Evolutionary conservation across 345 rosid genomes (phyloP).

Genomic region (Eucalyptus erythrocorys): DNA sequence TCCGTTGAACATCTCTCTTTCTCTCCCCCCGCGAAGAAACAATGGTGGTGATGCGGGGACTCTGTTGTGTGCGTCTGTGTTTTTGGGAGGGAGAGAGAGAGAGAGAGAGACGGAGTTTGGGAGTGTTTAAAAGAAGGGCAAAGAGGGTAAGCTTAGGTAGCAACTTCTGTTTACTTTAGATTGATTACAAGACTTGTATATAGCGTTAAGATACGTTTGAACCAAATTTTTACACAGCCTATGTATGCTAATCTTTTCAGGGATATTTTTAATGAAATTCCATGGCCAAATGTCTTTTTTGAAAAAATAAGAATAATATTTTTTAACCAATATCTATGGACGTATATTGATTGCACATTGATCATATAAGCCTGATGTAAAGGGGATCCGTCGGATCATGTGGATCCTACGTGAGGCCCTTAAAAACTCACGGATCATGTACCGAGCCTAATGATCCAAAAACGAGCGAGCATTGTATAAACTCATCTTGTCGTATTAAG

Average conservation of each 20-base stretch:
- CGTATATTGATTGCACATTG: not conserved
- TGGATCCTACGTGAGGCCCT: fast-evolving
- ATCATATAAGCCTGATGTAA: not conserved
- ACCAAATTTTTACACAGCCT: not conserved
- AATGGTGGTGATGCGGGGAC: not conserved
- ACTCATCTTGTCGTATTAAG: not conserved
- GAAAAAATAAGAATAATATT: not conserved
- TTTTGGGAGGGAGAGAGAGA: not conserved
- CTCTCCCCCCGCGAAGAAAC: not conserved
- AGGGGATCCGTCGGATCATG: not conserved
- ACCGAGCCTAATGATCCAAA: not conserved
- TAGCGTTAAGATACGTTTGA: not conserved
- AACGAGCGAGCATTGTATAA: not conserved
- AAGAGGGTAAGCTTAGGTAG: not conserved
- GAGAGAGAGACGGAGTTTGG: not conserved
- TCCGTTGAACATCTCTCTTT: constrained; percentile 5
- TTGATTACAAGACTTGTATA: not conserved
- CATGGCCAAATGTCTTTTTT: not conserved
- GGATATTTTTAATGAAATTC: not conserved
- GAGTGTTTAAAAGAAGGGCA: not conserved
- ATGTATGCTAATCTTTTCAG: not conserved
- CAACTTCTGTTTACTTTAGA: not conserved
- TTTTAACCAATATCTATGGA: too few relatives aligned
- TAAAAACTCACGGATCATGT: not conserved
- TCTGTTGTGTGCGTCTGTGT: not conserved